phyloP scores from a whole-genome alignment of 176 grass and related monocot genomes.

The Rhynchospora breviuscula region DNA sequence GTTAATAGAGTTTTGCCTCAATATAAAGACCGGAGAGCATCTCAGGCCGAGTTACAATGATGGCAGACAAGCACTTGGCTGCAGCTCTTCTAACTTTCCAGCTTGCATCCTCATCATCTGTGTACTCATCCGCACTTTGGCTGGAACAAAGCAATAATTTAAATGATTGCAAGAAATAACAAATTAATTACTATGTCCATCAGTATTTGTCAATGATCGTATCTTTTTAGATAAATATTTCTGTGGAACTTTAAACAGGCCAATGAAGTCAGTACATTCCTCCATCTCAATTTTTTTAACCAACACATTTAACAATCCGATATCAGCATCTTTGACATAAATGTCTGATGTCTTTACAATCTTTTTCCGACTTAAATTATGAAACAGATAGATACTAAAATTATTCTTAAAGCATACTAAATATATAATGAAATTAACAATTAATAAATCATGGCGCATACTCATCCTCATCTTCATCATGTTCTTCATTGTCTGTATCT shows the following conservation, averaged over 20 bases:
- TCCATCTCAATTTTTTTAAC: not conserved
- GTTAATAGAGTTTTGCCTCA: conserved; percentile 44
- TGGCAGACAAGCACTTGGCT: conserved; percentile 84
- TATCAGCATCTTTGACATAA: conserved; percentile 1
- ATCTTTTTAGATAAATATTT: not conserved
- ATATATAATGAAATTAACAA: conserved; percentile 16
- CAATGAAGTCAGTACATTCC: not conserved
- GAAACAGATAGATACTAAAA: conserved; percentile 1
- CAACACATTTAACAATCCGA: not conserved
- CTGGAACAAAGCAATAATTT: conserved; percentile 29
- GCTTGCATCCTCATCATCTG: conserved; percentile 97
- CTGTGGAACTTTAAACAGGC: not conserved
- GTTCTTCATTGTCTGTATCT: conserved; percentile 81
- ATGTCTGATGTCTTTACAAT: not conserved
- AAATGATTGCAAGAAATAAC: not conserved
- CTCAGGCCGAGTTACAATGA: conserved; percentile 89
- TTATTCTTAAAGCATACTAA: not conserved
- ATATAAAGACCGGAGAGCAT: conserved; percentile 79
- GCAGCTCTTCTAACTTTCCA: conserved; percentile 98
- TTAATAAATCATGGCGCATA: conserved; percentile 38
- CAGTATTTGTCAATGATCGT: not conserved
- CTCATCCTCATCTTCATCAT: conserved; percentile 96
- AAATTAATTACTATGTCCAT: not conserved
- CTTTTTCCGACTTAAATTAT: not conserved
- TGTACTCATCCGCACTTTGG: conserved; percentile 95